A percentile compares a stretch with the other conserved stretches of the same genome.
Evolutionary conservation across 192 early-diverging fungal genomes (phyloP).

Genomic region (Podila clonocystis): DNA sequence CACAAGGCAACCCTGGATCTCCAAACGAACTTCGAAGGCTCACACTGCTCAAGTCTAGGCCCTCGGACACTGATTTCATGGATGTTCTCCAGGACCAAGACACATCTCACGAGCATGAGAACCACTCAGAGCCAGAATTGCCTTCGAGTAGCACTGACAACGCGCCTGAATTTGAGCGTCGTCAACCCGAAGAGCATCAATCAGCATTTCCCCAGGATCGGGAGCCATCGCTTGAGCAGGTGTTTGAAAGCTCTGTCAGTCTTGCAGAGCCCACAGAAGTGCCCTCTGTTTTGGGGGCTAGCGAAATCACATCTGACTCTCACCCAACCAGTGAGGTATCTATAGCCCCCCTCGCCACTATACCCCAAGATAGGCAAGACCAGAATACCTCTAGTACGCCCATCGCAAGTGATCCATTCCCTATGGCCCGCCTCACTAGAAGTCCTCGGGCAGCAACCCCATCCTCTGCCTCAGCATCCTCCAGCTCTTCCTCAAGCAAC

Average conservation of each 20-base stretch:
- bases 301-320: not conserved
- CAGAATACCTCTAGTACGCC: slow-evolving; percentile 3
- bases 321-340: not conserved
- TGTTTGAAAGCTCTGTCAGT: not conserved
- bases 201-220: too few relatives aligned
- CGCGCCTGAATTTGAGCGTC: not conserved
- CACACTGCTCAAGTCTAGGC: slow-evolving; percentile 27
- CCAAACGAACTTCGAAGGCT: slow-evolving; percentile 26
- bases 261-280: not conserved
- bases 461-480: not conserved
- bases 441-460: slow-evolving; percentile 7
- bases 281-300: not conserved
- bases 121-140: slow-evolving; percentile 14
- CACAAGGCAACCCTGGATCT: slow-evolving; percentile 53
- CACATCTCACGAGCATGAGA: not conserved
- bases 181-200: not conserved
- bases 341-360: not conserved
- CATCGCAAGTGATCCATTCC: slow-evolving; percentile 35
- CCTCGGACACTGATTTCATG: slow-evolving; percentile 20
- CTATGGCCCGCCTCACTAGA: slow-evolving; percentile 33
- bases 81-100: slow-evolving; percentile 4
- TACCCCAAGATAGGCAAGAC: slow-evolving; percentile 13
- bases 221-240: not conserved
- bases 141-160: not conserved
- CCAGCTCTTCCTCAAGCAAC: not conserved